phyloP scores from a whole-genome alignment of 176 grass and related monocot genomes.

The Carex littledalei region DNA sequence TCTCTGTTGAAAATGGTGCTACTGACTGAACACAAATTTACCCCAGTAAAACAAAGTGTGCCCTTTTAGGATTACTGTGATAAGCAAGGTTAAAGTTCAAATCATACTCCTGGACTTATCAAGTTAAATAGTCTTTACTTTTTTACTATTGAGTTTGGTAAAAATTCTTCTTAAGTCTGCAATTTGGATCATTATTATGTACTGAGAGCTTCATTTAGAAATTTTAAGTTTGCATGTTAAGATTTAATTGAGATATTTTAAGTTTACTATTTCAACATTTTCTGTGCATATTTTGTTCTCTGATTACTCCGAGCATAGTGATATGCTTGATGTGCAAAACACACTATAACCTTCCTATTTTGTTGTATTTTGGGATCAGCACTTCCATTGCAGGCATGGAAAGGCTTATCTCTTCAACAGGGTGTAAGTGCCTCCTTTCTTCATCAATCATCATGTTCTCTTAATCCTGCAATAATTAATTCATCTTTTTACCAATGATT shows the following conservation, averaged over 20 bases:
- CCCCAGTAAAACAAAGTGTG: not conserved
- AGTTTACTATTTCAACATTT: not conserved
- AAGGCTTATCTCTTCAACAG: conserved; percentile 93
- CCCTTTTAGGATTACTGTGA: not conserved
- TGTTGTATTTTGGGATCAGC: conserved; percentile 37
- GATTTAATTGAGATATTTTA: not conserved
- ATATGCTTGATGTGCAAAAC: not conserved
- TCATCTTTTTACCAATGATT: not conserved
- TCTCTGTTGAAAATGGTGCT: not conserved
- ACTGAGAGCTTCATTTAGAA: not conserved
- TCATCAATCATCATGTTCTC: not conserved
- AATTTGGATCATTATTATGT: not conserved
- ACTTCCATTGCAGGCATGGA: conserved; percentile 81
- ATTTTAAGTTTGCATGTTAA: not conserved
- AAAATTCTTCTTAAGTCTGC: not conserved
- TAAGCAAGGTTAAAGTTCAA: not conserved
- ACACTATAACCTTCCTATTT: not conserved
- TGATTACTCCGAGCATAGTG: not conserved
- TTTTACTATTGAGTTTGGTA: not conserved
- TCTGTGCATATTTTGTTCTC: not conserved
- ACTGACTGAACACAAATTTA: not conserved
- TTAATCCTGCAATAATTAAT: not conserved
- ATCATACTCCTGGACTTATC: not conserved
- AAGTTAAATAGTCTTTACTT: not conserved
- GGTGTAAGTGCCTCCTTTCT: conserved; percentile 57